Evolutionary conservation across 129 eudicot species (phyloP), one percentile per base, ranked within the genome.

Genomic region (Kitagawia praeruptora): DNA sequence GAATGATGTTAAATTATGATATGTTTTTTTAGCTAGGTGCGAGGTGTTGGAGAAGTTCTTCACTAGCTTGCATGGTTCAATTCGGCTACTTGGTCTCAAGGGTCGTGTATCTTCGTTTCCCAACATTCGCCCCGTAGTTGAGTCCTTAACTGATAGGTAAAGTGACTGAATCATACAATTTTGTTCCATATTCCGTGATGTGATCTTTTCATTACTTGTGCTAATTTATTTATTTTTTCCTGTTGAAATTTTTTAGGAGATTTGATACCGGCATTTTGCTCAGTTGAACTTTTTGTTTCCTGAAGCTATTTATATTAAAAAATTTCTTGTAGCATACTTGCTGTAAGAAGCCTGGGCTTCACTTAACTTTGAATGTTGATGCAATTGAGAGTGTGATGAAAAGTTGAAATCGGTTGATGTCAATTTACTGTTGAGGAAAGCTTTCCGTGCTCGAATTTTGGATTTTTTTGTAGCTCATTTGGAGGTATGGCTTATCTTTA

Each of bases 111-210:
- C 91, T 27, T 86, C 91, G 6, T 89, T 92, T 31, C 23, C 90
- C 39, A 89, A 89, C 45, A 89, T 95, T 64, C 76, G 91, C 53
- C 83, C 83, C 54, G 81, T 79, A 71, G 81, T 95, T 4, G 87
- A 86, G 82, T 84, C 82, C 77, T 86, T 95, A 82, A 89, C 93
- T 1, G 93, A 89, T 56, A 92, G 97, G 98, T 92, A 89, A 40
- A 40, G 6, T 40, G 42, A 40, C 42, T 40, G 3, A 6, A 40
- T 3, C 0, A 5, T 40, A 40, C 2, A 40, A 40, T 40, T 2
- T 2, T 40, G 0, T 4, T 40, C 0, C 3, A 40, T 40, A 40
- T 40, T 40, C 0, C 6, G 42, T 40, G 6, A 40, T 40, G 6
- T 40, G 42, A 40, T 40, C 42, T 40, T 40, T 3, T 3, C 0